These are phyloP conservation scores for Lichtheimia corymbifera DNA, from an alignment of 371 early-diverging fungal genomes.

Conservation along the genomic window DNA sequence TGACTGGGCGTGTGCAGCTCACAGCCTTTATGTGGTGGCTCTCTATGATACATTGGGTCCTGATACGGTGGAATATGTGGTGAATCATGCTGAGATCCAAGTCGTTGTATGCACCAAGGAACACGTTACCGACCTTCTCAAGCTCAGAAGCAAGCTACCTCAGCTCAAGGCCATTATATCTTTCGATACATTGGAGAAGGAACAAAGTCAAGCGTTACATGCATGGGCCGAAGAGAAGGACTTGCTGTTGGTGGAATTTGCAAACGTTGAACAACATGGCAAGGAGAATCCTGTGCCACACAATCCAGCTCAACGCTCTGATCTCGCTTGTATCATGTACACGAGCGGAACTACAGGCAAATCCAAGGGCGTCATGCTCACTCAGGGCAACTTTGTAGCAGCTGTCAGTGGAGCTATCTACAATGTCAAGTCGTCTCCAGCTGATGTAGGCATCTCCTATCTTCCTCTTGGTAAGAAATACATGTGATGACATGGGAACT, in stretches of 20 bases:
- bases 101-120: conserved; percentile 74
- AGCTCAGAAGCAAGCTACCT: conserved; percentile 53
- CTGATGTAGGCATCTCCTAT: conserved; percentile 88
- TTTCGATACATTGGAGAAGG: conserved; percentile 65
- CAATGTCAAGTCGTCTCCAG: conserved; percentile 53
- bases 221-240: conserved; percentile 55
- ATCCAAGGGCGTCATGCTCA: conserved; percentile 79
- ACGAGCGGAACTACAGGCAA: conserved; percentile 90
- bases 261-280: conserved; percentile 64
- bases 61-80: conserved; percentile 69
- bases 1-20: conserved; percentile 63
- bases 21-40: conserved; percentile 76
- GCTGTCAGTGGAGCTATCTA: conserved; percentile 69
- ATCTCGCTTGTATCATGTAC: conserved; percentile 91
- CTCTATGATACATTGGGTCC: conserved; percentile 95
- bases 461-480: conserved; percentile 90
- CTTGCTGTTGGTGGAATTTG: conserved; percentile 52
- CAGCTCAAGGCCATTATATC: conserved; percentile 72
- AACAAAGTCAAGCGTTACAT: conserved; percentile 29
- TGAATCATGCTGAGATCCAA: conserved; percentile 73
- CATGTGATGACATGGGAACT: conserved; percentile 3
- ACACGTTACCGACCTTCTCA: conserved; percentile 61
- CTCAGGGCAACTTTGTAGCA: conserved; percentile 78
- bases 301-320: conserved; percentile 48
- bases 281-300: conserved; percentile 35